Conservation (phyloP, 1,284 basidiomycete genomes). For the Cutaneotrichosporon mucoides region DNA sequence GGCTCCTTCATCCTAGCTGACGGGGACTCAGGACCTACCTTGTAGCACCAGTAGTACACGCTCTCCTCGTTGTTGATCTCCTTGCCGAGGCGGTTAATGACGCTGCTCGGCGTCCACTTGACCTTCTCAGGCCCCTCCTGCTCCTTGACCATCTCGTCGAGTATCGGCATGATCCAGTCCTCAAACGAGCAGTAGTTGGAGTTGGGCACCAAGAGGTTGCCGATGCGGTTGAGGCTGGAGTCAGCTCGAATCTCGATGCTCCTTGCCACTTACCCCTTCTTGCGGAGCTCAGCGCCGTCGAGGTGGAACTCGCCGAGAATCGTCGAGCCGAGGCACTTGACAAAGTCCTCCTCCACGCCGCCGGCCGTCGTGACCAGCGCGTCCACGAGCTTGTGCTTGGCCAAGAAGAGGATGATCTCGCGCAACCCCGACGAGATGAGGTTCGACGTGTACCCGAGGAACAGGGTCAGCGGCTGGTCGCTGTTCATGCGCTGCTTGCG, state of each 20-base stretch:
- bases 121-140: conserved; percentile 55
- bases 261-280: conserved; percentile 57
- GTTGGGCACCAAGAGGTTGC: conserved; percentile 96
- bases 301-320: conserved; percentile 92
- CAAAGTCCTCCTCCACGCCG: conserved; percentile 97
- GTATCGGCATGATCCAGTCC: conserved; percentile 94
- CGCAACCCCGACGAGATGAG: conserved; percentile 95
- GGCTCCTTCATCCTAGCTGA: neutral
- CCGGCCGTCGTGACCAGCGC: conserved; percentile 96
- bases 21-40: conserved; percentile 57
- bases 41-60: conserved; percentile 98
- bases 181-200: conserved; percentile 99
- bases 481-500: conserved; percentile 37
- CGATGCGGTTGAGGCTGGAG: conserved; percentile 80
- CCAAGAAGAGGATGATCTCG: conserved; percentile 88
- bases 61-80: conserved; percentile 96
- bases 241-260: neutral
- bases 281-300: conserved; percentile 81
- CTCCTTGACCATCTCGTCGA: conserved; percentile 86
- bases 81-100: conserved; percentile 86
- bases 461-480: conserved; percentile 60
- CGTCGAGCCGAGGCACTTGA: conserved; percentile 95
- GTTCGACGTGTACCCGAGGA: conserved; percentile 98
- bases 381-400: conserved; percentile 86
- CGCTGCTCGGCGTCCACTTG: conserved; percentile 85